Conservation (phyloP, 345 rosid species). For the Anastatica hierochuntica region DNA sequence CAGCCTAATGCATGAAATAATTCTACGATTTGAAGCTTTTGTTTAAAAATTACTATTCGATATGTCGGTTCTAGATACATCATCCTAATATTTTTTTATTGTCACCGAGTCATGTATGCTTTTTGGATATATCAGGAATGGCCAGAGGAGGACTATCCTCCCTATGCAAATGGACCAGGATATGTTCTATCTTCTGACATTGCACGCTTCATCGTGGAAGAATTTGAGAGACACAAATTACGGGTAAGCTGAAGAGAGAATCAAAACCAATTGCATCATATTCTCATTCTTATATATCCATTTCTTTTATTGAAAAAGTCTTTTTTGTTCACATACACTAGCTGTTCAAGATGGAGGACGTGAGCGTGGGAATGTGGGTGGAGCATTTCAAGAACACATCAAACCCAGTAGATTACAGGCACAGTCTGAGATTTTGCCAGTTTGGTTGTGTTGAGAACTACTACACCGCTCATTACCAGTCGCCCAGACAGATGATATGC, state of each 20-base stretch:
- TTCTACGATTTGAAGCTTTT: too few relatives aligned
- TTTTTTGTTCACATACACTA: constrained; percentile 21
- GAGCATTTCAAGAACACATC: constrained; percentile 68
- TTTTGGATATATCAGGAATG: constrained; percentile 55
- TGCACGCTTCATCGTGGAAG: constrained; percentile 55
- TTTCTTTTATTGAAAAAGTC: neutral
- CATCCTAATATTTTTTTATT: neutral
- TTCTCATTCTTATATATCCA: neutral
- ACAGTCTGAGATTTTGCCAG: constrained; percentile 84
- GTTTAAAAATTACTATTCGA: too few relatives aligned
- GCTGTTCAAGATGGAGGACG: constrained; percentile 99
- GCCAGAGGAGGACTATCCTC: constrained; percentile 98
- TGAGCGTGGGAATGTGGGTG: constrained; percentile 99
- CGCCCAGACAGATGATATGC: constrained; percentile 93
- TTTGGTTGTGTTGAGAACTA: constrained; percentile 83
- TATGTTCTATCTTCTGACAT: constrained; percentile 76
- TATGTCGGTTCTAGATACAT: neutral
- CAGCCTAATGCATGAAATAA: neutral
- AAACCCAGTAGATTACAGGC: constrained; percentile 56
- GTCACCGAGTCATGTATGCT: neutral
- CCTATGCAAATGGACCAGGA: constrained; percentile 94
- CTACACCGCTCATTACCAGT: constrained; percentile 93
- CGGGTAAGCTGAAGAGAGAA: constrained; percentile 39
- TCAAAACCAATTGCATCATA: neutral
- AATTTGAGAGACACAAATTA: constrained; percentile 69